Percentiles rank a stretch among this genome's conserved stretches.
Conservation (phyloP, 1,139 yeast genomes). For the Suzukiozyma palmioleophila region DNA sequence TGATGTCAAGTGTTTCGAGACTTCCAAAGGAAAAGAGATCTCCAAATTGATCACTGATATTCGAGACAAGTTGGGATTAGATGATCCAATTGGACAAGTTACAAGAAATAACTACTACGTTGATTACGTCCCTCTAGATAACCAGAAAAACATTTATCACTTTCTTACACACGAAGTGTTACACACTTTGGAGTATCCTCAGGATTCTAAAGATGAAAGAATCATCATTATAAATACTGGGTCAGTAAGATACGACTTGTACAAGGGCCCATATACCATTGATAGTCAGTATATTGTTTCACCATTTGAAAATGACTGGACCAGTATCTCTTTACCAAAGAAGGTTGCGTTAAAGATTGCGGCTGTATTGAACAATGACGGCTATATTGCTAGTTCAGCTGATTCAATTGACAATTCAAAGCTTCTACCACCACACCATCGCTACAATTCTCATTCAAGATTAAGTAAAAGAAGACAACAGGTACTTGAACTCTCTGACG, state of each 20-base stretch:
- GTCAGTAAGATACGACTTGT: constrained; percentile 81
- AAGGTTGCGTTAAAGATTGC: constrained; percentile 45
- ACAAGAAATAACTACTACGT: constrained; percentile 57
- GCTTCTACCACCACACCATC: constrained; percentile 28
- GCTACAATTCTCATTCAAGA: constrained; percentile 2
- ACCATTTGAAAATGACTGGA: constrained; percentile 84
- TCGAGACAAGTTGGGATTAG: constrained; percentile 50
- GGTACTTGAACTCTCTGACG: constrained; percentile 3
- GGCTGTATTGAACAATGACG: constrained; percentile 44
- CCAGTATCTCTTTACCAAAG: constrained; percentile 50
- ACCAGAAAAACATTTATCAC: constrained; percentile 55
- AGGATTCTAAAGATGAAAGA: constrained; percentile 35
- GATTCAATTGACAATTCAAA: constrained; percentile 9
- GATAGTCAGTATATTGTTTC: constrained; percentile 82
- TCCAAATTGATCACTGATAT: constrained; percentile 40
- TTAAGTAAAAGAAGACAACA: background rate
- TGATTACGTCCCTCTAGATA: constrained; percentile 63
- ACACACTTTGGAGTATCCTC: constrained; percentile 40
- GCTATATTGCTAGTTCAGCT: constrained; percentile 29
- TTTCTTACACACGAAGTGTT: constrained; percentile 58
- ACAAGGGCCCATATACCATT: constrained; percentile 77
- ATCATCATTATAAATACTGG: constrained; percentile 80
- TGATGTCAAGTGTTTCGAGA: constrained; percentile 28
- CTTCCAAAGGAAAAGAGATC: constrained; percentile 48
- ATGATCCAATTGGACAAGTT: constrained; percentile 59